Conservation (phyloP, 805 yeast species). For the Ogataea zsoltii region DNA sequence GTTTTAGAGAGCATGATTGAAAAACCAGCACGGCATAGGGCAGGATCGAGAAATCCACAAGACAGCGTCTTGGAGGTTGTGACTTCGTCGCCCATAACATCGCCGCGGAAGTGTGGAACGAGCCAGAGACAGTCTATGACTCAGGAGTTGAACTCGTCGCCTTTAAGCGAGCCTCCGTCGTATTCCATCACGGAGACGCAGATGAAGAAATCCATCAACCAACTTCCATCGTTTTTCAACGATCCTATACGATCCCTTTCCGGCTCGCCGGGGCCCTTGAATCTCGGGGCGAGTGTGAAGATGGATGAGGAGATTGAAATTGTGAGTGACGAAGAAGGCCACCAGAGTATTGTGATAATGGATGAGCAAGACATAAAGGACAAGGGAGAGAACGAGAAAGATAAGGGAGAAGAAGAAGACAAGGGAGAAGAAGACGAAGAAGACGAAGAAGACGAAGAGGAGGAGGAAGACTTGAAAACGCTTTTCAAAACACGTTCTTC, state of each 20-base stretch:
- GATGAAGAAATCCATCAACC: constrained; percentile 13
- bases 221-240: constrained; percentile 12
- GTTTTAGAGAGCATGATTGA: constrained; percentile 23
- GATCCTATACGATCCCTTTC: neutral
- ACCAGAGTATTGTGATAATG: neutral
- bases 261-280: neutral
- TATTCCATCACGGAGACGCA: neutral
- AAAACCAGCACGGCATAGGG: neutral
- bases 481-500: neutral
- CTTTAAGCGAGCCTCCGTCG: neutral
- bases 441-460: neutral
- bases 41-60: neutral
- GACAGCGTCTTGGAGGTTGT: constrained; percentile 18
- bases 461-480: neutral
- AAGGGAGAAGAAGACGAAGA: constrained; percentile 1
- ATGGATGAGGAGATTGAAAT: constrained; percentile 1
- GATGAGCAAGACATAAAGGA: neutral
- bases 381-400: neutral
- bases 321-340: constrained; percentile 7
- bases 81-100: constrained; percentile 20
- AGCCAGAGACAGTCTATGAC: constrained; percentile 1
- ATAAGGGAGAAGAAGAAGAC: neutral
- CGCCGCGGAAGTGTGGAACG: constrained; percentile 7
- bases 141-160: constrained; percentile 9
- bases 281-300: neutral